Evolutionary conservation across 768 basidiomycete genomes (phyloP).

Genomic region (Boletus sp.): DNA sequence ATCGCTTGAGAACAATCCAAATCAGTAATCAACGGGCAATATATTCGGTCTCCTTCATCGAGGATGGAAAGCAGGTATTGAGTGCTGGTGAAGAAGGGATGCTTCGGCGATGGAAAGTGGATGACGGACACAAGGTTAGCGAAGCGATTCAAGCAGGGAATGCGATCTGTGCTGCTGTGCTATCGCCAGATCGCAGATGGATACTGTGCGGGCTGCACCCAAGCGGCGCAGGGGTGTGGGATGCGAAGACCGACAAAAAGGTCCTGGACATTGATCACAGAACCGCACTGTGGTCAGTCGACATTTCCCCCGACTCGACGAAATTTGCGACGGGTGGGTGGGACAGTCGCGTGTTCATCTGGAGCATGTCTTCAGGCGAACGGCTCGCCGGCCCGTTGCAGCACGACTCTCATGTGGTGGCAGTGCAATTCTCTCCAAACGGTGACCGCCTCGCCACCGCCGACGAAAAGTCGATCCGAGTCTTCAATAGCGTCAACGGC

Average conservation of each 20-base stretch:
- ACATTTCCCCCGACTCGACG: background rate
- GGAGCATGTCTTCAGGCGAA: background rate
- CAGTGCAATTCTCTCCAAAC: background rate
- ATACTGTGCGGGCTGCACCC: background rate
- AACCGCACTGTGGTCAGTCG: background rate
- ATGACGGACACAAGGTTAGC: background rate
- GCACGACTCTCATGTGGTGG: background rate
- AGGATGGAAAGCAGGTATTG: background rate
- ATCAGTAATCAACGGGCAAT: background rate
- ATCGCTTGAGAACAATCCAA: background rate
- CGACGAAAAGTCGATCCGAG: background rate
- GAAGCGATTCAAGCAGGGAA: background rate
- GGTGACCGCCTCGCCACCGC: background rate
- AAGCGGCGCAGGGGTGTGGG: background rate
- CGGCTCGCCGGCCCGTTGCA: background rate
- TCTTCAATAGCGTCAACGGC: background rate
- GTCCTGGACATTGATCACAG: background rate
- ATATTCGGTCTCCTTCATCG: background rate
- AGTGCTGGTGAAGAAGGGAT: background rate
- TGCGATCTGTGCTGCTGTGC: background rate
- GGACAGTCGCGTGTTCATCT: background rate
- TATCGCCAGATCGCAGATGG: background rate
- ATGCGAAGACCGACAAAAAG: background rate
- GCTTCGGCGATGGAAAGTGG: background rate
- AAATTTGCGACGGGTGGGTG: background rate